phyloP scores from a whole-genome alignment of 2,329 filamentous ascomycete species.

The Colletotrichum melonis region DNA sequence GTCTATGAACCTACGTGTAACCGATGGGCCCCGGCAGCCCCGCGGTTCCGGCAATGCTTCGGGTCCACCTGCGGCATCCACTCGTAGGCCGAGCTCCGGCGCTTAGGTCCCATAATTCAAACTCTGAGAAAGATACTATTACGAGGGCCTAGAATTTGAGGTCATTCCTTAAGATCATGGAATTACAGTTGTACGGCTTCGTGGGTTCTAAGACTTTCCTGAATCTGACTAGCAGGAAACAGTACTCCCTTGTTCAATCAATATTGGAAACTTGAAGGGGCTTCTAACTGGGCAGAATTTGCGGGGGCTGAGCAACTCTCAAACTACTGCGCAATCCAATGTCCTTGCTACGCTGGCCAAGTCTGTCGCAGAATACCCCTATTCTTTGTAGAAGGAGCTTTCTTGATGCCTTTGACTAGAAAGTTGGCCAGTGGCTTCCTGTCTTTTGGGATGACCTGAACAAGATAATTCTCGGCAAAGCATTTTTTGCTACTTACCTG shows the following conservation, averaged over 20 bases:
- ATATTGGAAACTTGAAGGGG: neutral
- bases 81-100: neutral
- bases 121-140: neutral
- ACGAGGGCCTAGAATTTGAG: neutral
- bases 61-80: too few species aligned
- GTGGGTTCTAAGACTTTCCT: neutral
- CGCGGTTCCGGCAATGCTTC: neutral
- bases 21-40: too few species aligned
- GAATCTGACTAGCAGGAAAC: neutral
- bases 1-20: too few species aligned
- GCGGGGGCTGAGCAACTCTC: neutral
- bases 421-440: neutral
- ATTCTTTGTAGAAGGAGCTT: neutral
- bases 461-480: neutral
- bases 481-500: neutral
- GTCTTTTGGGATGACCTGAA: neutral
- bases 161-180: neutral
- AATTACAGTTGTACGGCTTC: neutral
- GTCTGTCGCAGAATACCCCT: neutral
- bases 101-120: neutral
- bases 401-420: neutral
- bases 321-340: neutral
- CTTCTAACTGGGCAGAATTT: neutral
- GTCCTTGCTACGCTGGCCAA: neutral
- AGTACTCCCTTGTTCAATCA: neutral